A percentile compares a stretch with the other conserved stretches of the same genome.
Conservation (phyloP, 2,329 filamentous ascomycete genomes). For the Penicillium sp. region DNA sequence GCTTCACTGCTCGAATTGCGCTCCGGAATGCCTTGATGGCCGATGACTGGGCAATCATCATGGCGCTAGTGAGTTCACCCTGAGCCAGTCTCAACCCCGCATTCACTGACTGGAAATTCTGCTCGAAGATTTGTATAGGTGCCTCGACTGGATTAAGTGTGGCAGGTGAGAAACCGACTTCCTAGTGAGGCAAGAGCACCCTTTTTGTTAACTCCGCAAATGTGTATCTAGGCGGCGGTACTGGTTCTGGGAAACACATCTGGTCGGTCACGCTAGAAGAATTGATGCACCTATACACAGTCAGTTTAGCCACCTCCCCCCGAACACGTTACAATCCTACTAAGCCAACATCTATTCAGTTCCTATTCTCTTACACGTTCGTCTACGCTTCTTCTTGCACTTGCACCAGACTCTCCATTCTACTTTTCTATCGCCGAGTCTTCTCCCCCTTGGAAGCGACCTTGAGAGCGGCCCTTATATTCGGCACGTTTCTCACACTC, state of each 20-base stretch:
- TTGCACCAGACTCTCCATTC: not conserved
- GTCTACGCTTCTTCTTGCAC: not conserved
- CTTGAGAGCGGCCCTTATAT: not conserved
- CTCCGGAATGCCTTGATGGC: not conserved
- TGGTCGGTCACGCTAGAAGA: not conserved
- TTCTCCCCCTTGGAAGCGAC: not conserved
- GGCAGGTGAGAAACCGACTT: not conserved
- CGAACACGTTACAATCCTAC: not conserved
- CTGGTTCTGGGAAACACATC: not conserved
- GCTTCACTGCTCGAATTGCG: not conserved
- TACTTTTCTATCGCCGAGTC: not conserved
- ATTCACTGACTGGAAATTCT: not conserved
- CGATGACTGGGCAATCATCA: not conserved
- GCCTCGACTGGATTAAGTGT: not conserved
- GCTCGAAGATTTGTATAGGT: not conserved
- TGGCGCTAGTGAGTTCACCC: not conserved
- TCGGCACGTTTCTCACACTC: not conserved
- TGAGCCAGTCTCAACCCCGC: no score
- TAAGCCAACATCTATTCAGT: not conserved
- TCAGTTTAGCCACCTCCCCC: not conserved
- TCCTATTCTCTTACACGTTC: not conserved
- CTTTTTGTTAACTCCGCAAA: no score
- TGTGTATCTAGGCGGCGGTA: not conserved
- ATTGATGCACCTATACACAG: not conserved
- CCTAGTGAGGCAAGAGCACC: rapidly evolving